These are phyloP conservation scores for Irpex sp. DNA, from an alignment of 1,284 basidiomycete species.

Conservation along the genomic window DNA sequence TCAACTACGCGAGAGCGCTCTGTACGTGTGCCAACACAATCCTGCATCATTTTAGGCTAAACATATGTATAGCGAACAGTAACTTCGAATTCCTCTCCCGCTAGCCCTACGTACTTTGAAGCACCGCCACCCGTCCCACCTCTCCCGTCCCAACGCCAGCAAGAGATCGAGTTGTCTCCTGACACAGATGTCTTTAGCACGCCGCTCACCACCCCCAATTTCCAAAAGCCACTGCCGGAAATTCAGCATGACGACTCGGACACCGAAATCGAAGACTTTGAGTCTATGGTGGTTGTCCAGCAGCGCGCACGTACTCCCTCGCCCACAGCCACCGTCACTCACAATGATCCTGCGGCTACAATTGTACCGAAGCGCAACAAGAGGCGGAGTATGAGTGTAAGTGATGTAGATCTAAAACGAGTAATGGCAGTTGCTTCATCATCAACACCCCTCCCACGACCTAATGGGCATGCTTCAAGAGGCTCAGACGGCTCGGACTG, in stretches of 20 bases:
- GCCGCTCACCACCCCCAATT: constrained; percentile 24
- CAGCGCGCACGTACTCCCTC: constrained; percentile 36
- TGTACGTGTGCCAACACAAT: constrained; percentile 39
- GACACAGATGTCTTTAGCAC: constrained; percentile 48
- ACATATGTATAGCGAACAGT: constrained; percentile 37
- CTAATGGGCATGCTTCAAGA: constrained; percentile 20
- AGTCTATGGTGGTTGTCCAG: constrained; percentile 56
- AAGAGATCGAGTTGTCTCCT: constrained; percentile 33
- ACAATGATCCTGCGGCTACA: constrained; percentile 12
- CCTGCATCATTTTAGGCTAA: neutral
- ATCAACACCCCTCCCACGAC: constrained; percentile 32
- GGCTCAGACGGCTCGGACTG: constrained; percentile 29
- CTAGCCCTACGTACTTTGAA: constrained; percentile 35
- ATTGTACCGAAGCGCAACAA: constrained; percentile 39
- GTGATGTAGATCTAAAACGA: constrained; percentile 60
- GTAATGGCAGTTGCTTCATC: constrained; percentile 32
- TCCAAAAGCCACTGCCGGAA: constrained; percentile 59
- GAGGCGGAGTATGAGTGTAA: constrained; percentile 72
- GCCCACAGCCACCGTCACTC: constrained; percentile 26
- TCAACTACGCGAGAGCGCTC: constrained; percentile 62
- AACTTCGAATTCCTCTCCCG: constrained; percentile 38
- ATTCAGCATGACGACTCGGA: constrained; percentile 33
- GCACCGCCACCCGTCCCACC: constrained; percentile 68
- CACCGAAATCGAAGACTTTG: constrained; percentile 40
- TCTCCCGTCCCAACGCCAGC: constrained; percentile 52